Base-by-base conservation (phyloP, 2,329 filamentous ascomycete genomes). In the Fonsecaea nubica region DNA sequence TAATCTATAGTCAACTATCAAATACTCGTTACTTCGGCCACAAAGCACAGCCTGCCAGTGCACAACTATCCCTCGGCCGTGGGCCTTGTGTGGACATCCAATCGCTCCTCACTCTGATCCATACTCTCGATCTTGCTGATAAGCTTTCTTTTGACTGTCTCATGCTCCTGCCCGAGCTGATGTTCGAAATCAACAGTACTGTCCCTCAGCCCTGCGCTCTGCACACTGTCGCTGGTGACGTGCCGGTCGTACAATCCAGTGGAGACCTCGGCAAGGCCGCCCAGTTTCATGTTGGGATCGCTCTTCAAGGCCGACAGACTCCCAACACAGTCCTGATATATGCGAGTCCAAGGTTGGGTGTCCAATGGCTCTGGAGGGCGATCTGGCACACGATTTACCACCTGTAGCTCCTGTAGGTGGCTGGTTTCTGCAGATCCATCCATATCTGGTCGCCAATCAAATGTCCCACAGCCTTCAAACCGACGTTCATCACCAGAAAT, bases 291-390 rank as follows among this genome's bases (percentile, higher is more conserved):
- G n/a, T 69, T 53, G 9, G 38, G 48, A 21, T 69, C 68, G 40
- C 65, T 67, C 54, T 63, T 67, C 53, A 69, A 62, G 18, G 63
- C 66, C 10, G 68, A 68, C 8, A 70, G 57, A 55, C 66, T 68
- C 21, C 63, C 68, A 35, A 71, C 69, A 62, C 69, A 71, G 42
- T 64, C 61, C 8, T 42, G 48, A 38, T 71, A 69, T 33, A 62
- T 45, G 32, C 59, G 38, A 21, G 62, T 65, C 69, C 69, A 71
- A 36, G 62, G 61, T 32, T 53, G 42, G 25, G 36, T 40, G 45
- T 64, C 55, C 40, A 59, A 21, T 15, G 53, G 38, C 35, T 62
- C 18, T 40, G 32, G n/a, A 12, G 21, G 42, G n/a, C n/a, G 25
- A 45, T 38, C 61, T n/a, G 32, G 53, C 33, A 25, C 13, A 45